Conservation (phyloP, 2,329 filamentous ascomycete species). For the Myriosclerotinia curreyana region DNA sequence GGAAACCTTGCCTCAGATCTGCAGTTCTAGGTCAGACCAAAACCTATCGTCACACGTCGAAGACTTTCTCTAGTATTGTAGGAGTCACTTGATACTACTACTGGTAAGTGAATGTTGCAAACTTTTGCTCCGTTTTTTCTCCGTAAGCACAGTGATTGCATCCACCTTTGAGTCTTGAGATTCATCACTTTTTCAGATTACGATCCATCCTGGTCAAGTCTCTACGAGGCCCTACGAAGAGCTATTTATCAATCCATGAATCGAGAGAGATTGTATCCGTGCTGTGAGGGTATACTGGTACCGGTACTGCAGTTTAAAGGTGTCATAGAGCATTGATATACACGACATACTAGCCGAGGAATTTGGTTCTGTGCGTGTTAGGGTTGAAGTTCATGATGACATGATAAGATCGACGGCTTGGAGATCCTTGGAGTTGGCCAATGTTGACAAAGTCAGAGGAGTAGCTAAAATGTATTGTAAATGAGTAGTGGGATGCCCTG, state of each 20-base stretch:
- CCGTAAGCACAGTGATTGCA: not conserved
- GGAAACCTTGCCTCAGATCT: slow-evolving; percentile 21
- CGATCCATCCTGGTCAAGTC: not conserved
- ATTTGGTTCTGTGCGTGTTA: not conserved
- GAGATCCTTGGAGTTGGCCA: not conserved
- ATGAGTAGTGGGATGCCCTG: not conserved
- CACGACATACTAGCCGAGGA: not conserved
- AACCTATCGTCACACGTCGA: slow-evolving; percentile 5
- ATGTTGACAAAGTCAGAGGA: not conserved
- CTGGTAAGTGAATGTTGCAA: not conserved
- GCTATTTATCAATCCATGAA: no score
- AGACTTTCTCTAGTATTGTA: not conserved
- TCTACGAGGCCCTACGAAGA: no score
- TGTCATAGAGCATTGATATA: not conserved
- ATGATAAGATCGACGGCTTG: not conserved
- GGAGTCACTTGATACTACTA: slow-evolving; percentile 9
- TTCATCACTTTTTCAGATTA: not conserved
- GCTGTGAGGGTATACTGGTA: not conserved
- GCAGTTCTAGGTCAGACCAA: slow-evolving; percentile 1
- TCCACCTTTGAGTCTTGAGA: not conserved
- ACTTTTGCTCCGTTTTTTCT: slow-evolving; percentile 1
- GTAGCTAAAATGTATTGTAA: not conserved
- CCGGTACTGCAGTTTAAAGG: not conserved
- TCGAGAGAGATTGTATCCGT: not conserved
- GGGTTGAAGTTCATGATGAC: not conserved